phyloP scores from a whole-genome alignment of 768 basidiomycete genomes.

The Coprinellus micaceus region DNA sequence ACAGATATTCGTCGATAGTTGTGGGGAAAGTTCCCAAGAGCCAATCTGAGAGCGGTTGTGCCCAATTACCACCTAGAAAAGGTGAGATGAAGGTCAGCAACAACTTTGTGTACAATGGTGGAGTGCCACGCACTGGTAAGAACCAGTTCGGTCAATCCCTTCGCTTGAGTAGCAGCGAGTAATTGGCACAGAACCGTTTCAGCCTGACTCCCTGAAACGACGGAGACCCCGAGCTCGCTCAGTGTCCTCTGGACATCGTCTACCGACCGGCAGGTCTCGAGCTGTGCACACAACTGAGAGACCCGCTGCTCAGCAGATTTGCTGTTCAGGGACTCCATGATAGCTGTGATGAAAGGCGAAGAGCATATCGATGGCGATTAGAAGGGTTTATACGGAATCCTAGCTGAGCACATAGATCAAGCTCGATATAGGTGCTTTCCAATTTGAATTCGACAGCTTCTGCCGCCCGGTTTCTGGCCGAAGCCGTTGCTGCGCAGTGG shows the following conservation, averaged over 20 bases:
- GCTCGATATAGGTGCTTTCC: too few species aligned
- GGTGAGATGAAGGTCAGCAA: too few species aligned
- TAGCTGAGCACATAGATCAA: too few species aligned
- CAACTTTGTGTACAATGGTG: neutral
- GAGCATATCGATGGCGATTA: neutral
- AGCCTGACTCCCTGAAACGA: neutral
- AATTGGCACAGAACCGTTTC: neutral
- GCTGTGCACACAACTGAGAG: neutral
- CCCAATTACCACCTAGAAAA: neutral
- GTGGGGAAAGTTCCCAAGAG: neutral
- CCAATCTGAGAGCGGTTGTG: conserved; percentile 1
- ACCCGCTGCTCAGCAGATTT: neutral
- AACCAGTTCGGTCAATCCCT: neutral
- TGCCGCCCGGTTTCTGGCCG: too few species aligned
- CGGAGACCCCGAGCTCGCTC: neutral
- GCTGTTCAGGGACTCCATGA: neutral
- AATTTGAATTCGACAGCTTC: too few species aligned
- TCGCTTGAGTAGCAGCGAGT: neutral
- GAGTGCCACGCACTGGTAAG: neutral
- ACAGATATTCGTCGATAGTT: neutral
- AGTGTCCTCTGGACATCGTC: neutral
- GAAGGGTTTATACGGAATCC: neutral
- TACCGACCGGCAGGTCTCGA: neutral
- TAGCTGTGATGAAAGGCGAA: neutral
- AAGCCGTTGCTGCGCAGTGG: too few species aligned